Evolutionary conservation across 768 basidiomycete genomes (phyloP).

Genomic region (Auricularia auricula-judae): DNA sequence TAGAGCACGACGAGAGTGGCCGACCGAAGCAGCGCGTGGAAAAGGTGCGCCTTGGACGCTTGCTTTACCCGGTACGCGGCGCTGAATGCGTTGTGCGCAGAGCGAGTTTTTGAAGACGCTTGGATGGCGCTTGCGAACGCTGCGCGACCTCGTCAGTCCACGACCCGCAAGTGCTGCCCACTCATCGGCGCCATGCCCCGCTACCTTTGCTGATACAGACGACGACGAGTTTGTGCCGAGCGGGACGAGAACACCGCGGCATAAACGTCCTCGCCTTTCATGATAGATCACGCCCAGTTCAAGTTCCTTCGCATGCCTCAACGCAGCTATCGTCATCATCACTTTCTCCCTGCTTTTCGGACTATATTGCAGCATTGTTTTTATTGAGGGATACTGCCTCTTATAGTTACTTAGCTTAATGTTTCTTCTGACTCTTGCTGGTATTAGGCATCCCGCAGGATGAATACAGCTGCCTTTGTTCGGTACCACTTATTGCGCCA

Average conservation of each 20-base stretch:
- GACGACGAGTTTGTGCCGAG: not conserved
- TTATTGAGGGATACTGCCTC: too few relatives aligned
- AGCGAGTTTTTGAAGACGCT: conserved; percentile 61
- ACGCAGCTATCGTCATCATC: too few relatives aligned
- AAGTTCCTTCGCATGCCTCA: not conserved
- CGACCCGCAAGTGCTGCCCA: not conserved
- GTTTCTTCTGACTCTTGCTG: too few relatives aligned
- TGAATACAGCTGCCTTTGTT: too few relatives aligned
- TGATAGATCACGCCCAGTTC: not conserved
- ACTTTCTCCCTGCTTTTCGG: too few relatives aligned
- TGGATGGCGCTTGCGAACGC: conserved; percentile 39
- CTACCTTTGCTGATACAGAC: not conserved
- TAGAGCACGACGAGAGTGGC: conserved; percentile 32
- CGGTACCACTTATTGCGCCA: too few relatives aligned
- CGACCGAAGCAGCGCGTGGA: conserved; percentile 40
- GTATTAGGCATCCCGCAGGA: too few relatives aligned
- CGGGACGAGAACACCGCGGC: not conserved
- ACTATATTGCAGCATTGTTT: too few relatives aligned
- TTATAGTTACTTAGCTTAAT: too few relatives aligned
- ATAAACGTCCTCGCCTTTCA: not conserved
- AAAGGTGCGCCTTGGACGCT: conserved; percentile 34
- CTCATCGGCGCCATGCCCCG: not conserved
- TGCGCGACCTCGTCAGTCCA: conserved; percentile 25
- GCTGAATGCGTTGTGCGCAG: conserved; percentile 22
- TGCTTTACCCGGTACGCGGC: not conserved